Conservation (phyloP, 2,329 filamentous ascomycete species). For the Trichoderma oligosporum region DNA sequence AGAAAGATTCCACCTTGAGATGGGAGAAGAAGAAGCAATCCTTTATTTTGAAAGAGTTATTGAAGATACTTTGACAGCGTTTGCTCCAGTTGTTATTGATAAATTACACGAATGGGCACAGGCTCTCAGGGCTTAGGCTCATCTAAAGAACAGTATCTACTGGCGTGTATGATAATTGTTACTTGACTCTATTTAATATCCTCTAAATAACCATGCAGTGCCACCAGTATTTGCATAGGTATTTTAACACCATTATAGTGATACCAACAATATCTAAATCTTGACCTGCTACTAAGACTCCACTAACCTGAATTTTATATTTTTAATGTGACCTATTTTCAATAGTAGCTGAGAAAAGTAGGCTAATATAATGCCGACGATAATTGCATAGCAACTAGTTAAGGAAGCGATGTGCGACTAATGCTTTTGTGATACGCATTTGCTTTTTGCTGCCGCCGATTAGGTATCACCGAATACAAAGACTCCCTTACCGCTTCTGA, state of each 20-base stretch:
- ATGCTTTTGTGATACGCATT: not conserved
- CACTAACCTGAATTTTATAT: too few species aligned
- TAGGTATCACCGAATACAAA: conserved; percentile 71
- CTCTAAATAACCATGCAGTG: too few species aligned
- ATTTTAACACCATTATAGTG: too few species aligned
- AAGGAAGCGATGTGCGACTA: not conserved
- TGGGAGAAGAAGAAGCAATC: conserved; percentile 89
- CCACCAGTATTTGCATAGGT: too few species aligned
- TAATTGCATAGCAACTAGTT: not conserved
- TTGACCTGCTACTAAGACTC: too few species aligned
- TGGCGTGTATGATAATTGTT: too few species aligned
- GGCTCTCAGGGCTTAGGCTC: conserved; percentile 76
- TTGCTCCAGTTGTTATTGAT: conserved; percentile 93
- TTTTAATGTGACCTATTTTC: too few species aligned
- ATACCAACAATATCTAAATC: too few species aligned
- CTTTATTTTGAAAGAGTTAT: conserved; percentile 84
- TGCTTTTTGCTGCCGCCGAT: not conserved
- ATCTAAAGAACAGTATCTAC: not conserved
- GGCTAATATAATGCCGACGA: too few species aligned
- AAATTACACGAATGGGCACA: conserved; percentile 91
- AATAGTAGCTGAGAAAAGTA: too few species aligned
- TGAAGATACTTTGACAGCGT: conserved; percentile 82
- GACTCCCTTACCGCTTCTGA: conserved; percentile 81
- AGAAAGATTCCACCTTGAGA: conserved; percentile 87
- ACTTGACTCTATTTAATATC: too few species aligned